Base-by-base conservation (phyloP, 129 eudicot species). In the Deinandra increscens region DNA sequence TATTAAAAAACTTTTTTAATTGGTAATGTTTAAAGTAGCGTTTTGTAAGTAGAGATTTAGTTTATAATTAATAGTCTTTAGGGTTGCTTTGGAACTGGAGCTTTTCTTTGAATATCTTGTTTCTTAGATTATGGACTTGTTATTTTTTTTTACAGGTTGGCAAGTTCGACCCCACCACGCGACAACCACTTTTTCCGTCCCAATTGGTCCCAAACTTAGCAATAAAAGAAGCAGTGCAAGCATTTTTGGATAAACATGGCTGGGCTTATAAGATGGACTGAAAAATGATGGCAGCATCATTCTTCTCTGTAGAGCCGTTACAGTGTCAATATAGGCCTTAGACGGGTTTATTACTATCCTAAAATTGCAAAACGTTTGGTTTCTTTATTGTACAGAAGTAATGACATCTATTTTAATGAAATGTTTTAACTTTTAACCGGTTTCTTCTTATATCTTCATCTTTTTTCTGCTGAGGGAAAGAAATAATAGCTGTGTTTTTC, bases 231-330 rank as follows among this genome's bases (percentile, higher is more conserved):
- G 97, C 99, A 0, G 96, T 92, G 6, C 80, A 61, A 43, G 85
- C 88, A 43, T 94, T 70, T 75, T 65, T 94, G 68, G 91, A 81
- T 0, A 71, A 51, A 29, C 91, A 94, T 79, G 95, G 97, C 33
- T 94, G 99, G 99, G 99, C 99, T 41, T 94, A 94, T 69, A 65
- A 72, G 81, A 60, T 76, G 81, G 88, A 82, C 22, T 91, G 70
- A 81, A 14, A 67, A 36, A 45, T 36, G 45, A 2, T 0, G 14
- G 14, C 0, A 8, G 22, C 60, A 4, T 68, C 11, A 50, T 9
- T 2, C 55, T 44, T 3, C n/a, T 62, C n/a, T 70, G 8, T 17
- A 42, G 34, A 33, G 42, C 34, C 41, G 1, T 36, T 15, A 1
- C 13, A 17, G 31, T 50, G 39, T 60, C 11, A 5, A 45, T 26